Conservation (phyloP, 192 early-diverging fungal species). For the Coemansia reversa region DNA sequence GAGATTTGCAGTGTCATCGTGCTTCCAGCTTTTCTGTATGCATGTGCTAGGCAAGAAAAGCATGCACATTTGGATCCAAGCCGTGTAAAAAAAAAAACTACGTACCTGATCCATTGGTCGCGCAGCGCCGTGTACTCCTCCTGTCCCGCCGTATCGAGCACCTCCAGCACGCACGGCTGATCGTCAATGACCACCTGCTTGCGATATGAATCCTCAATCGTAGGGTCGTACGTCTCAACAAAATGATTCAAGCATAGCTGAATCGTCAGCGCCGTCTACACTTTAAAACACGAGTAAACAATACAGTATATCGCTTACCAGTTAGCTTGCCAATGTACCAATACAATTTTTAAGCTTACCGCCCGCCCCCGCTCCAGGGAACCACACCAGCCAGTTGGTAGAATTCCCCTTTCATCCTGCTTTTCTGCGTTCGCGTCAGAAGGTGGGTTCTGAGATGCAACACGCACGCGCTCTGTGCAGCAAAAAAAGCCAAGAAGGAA, state of each 20-base stretch:
- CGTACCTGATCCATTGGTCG: constrained; percentile 78
- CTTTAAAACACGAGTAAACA: not conserved
- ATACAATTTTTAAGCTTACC: not conserved
- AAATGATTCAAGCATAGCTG: constrained; percentile 67
- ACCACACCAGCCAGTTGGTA: not conserved
- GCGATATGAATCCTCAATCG: constrained; percentile 97
- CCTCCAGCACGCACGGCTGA: constrained; percentile 94
- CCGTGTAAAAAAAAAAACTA: not conserved
- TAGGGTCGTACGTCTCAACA: constrained; percentile 93
- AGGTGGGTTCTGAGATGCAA: not conserved
- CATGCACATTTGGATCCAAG: not conserved
- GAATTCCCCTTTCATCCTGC: not conserved
- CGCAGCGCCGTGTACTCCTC: constrained; percentile 77
- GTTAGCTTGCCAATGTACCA: not conserved
- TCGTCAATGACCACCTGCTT: constrained; percentile 98
- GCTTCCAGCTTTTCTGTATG: constrained; percentile 2
- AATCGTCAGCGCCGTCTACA: constrained; percentile 65
- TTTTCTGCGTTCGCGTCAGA: not conserved
- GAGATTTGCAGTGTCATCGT: constrained; percentile 13
- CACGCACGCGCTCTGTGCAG: constrained; percentile 6
- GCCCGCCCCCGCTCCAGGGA: too few relatives aligned
- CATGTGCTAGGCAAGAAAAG: not conserved
- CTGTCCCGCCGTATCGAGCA: constrained; percentile 95
- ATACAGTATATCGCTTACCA: not conserved
- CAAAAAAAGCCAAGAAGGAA: not conserved